Percentiles rank a stretch among this genome's conserved stretches.
These are phyloP conservation scores for Trichoderma pleuroti DNA, from an alignment of 2,329 filamentous ascomycete species.

Conservation along the genomic window DNA sequence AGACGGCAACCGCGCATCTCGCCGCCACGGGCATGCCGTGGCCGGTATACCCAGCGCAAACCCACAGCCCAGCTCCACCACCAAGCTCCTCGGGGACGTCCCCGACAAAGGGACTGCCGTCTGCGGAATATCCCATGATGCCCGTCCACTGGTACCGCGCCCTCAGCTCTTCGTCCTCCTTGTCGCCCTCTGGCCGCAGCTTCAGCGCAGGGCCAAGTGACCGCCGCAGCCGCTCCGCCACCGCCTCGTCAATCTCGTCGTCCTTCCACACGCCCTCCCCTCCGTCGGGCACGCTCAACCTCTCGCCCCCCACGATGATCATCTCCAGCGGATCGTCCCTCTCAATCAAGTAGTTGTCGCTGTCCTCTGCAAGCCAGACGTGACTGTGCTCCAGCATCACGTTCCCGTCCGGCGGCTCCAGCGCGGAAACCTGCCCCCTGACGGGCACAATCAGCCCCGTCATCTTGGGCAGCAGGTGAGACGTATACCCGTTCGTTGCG, in stretches of 20 bases:
- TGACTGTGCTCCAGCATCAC: conserved; percentile 55
- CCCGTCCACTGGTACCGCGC: conserved; percentile 70
- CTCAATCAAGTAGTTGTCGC: conserved; percentile 72
- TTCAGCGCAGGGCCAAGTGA: conserved; percentile 43
- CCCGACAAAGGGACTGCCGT: conserved; percentile 68
- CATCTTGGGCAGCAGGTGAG: conserved; percentile 66
- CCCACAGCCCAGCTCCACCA: conserved; percentile 52
- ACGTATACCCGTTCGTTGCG: conserved; percentile 82
- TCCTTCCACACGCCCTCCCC: conserved; percentile 57
- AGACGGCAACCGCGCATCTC: conserved; percentile 61
- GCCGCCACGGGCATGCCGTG: conserved; percentile 76
- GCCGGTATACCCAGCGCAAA: conserved; percentile 66
- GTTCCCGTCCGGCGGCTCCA: conserved; percentile 51
- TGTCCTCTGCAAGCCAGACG: conserved; percentile 53
- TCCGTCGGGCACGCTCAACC: conserved; percentile 48
- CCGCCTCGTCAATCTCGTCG: conserved; percentile 50
- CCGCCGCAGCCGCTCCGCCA: conserved; percentile 54
- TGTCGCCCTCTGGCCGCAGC: conserved; percentile 33
- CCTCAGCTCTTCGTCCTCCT: conserved; percentile 44
- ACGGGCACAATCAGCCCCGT: conserved; percentile 72
- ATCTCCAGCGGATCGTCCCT: conserved; percentile 54
- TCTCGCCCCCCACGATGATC: conserved; percentile 69
- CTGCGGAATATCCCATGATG: conserved; percentile 72
- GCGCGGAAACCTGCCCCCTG: conserved; percentile 67
- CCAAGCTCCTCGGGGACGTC: conserved; percentile 52